phyloP scores from a whole-genome alignment of 495 filamentous ascomycete species.

The Pseudomonodictys pantanalensis region DNA sequence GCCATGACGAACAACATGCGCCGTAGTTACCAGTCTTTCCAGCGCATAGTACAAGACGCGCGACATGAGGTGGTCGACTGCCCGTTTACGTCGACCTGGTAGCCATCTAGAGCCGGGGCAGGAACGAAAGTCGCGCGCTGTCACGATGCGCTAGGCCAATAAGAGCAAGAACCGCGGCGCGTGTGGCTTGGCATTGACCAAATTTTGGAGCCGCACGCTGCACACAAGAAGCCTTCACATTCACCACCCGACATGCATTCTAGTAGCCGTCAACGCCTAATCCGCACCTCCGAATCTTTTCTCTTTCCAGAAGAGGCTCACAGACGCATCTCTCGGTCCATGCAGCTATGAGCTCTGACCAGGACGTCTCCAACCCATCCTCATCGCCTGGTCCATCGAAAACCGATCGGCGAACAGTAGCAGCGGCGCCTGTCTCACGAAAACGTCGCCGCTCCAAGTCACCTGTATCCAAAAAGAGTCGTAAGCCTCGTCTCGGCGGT shows the following conservation, averaged over 20 bases:
- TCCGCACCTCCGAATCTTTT: slow-evolving; percentile 14
- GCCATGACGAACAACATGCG: background rate
- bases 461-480: background rate
- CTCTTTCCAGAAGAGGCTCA: background rate
- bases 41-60: slow-evolving; percentile 26
- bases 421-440: background rate
- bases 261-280: background rate
- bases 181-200: no score
- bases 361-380: background rate
- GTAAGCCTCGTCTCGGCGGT: slow-evolving; percentile 12
- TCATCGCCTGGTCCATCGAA: background rate
- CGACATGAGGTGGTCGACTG: slow-evolving; percentile 28
- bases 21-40: slow-evolving; percentile 6
- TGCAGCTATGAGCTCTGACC: no score
- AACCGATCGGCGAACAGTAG: background rate
- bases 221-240: no score
- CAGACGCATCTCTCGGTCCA: no score
- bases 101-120: no score
- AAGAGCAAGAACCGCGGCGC: no score
- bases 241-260: no score
- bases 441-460: slow-evolving; percentile 17
- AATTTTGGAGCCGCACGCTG: no score
- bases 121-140: no score
- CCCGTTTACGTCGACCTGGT: no score
- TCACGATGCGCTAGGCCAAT: no score